These are phyloP conservation scores for Mycena amicta DNA, from an alignment of 768 basidiomycete genomes.

Conservation along the genomic window DNA sequence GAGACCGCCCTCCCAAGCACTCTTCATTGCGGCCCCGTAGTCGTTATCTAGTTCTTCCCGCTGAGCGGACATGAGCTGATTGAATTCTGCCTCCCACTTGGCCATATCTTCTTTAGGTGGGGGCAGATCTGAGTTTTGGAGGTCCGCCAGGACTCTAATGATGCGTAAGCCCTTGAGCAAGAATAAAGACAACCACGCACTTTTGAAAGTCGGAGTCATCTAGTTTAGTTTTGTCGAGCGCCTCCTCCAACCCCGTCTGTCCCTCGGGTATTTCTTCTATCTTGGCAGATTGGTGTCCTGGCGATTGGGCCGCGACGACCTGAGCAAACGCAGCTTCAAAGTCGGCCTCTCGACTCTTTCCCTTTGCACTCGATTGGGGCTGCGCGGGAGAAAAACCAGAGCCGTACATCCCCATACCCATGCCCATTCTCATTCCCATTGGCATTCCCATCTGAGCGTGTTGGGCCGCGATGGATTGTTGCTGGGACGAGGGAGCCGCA, in stretches of 20 bases:
- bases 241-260: conserved; percentile 41
- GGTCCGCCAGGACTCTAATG: conserved; percentile 61
- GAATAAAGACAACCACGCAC: conserved; percentile 37
- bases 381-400: conserved; percentile 31
- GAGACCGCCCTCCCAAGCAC: conserved; percentile 62
- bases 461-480: not conserved
- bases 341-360: conserved; percentile 75
- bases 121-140: conserved; percentile 59
- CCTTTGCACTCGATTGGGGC: conserved; percentile 65
- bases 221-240: conserved; percentile 38
- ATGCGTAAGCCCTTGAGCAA: not conserved
- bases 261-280: conserved; percentile 58
- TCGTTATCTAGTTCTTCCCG: conserved; percentile 69
- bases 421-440: conserved; percentile 31
- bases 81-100: conserved; percentile 84
- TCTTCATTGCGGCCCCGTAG: conserved; percentile 61
- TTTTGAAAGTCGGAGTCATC: conserved; percentile 53
- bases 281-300: conserved; percentile 38
- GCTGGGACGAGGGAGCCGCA: conserved; percentile 41
- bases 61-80: conserved; percentile 70
- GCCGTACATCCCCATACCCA: conserved; percentile 40
- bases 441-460: conserved; percentile 27
- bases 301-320: conserved; percentile 53
- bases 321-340: conserved; percentile 87
- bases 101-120: conserved; percentile 65